Base-by-base conservation (phyloP, 805 yeast species). In the Yamadazyma insecticola region DNA sequence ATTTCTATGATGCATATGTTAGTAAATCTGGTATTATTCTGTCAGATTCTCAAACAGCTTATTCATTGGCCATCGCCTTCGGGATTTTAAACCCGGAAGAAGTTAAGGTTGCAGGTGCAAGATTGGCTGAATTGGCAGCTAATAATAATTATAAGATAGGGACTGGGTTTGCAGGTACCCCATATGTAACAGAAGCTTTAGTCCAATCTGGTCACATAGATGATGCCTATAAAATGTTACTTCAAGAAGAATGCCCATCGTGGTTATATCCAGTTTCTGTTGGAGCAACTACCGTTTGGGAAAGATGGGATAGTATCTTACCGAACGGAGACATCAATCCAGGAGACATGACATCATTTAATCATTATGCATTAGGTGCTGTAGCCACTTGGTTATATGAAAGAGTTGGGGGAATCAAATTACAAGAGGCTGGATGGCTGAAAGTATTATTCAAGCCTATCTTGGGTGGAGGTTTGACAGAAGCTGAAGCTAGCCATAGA, bases 211-310 rank as follows among this genome's bases (percentile, higher is more conserved):
- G 48, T 11, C 43, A 45, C 28, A 3, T 33, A 9, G 46, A 44
- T 6, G 30, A 39, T 9, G 54, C 54, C 9, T 48, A 44, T 36
- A 33, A 33, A 17, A 39, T 48, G 50, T 30, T 49, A 11, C 26
- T 46, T 11, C 43, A 44, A 24, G 40, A 36, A 11, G 29, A 39
- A 27, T 35, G 44, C 22, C 54, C 54, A 6, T 48, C 53, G 5
- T 49, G 54, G 54, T 30, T 49, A 16, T 49, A 49, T 26, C 53
- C 54, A 5, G 46, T 49, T 4, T 26, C 53, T 6, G 43, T 48
- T 50, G 54, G 54, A 2, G 54, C 54, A 5, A 49, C 54, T 14
- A 49, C 54, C 2, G 34, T 45, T 9, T 49, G 54, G 54, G 54
- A 49, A 26, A 43, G 54, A 7, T 49, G 53, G 53, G 50, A 49